Conservation (phyloP, 2,329 filamentous ascomycete species). For the Salinomyces thailandicus region DNA sequence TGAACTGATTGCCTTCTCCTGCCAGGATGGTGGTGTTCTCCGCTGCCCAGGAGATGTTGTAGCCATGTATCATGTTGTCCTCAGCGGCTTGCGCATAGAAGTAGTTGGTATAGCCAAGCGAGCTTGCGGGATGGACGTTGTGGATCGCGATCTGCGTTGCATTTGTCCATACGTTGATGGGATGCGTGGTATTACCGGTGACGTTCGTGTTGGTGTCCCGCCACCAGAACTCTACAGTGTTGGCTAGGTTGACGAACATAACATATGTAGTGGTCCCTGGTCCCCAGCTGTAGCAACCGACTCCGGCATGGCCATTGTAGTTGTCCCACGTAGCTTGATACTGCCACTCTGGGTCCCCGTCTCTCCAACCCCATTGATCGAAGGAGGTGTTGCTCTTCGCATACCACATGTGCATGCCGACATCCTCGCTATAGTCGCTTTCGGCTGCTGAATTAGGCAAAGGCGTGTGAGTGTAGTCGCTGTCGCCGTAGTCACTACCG, state of each 20-base stretch:
- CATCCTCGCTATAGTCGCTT: conserved; percentile 15
- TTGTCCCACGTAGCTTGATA: conserved; percentile 28
- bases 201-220: conserved; percentile 32
- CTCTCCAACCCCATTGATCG: conserved; percentile 33
- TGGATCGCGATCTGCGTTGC: conserved; percentile 3
- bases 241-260: conserved; percentile 33
- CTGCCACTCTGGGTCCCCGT: conserved; percentile 28
- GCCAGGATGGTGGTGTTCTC: conserved; percentile 29
- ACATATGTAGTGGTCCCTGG: conserved; percentile 30
- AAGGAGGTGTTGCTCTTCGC: conserved; percentile 31
- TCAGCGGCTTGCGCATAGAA: conserved; percentile 32
- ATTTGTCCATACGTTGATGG: conserved; percentile 31
- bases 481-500: conserved; percentile 27
- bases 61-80: conserved; percentile 28
- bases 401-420: conserved; percentile 38
- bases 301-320: conserved; percentile 35
- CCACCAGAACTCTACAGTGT: conserved; percentile 35
- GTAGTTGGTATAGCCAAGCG: conserved; percentile 33
- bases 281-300: conserved; percentile 36
- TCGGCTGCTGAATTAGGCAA: conserved; percentile 20
- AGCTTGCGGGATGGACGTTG: conserved; percentile 30
- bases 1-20: conserved; percentile 21
- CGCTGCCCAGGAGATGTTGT: conserved; percentile 29
- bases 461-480: conserved; percentile 30
- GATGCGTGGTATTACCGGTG: conserved; percentile 23